phyloP scores from a whole-genome alignment of 352 stramenopile species.

The Globisporangium perplexum region DNA sequence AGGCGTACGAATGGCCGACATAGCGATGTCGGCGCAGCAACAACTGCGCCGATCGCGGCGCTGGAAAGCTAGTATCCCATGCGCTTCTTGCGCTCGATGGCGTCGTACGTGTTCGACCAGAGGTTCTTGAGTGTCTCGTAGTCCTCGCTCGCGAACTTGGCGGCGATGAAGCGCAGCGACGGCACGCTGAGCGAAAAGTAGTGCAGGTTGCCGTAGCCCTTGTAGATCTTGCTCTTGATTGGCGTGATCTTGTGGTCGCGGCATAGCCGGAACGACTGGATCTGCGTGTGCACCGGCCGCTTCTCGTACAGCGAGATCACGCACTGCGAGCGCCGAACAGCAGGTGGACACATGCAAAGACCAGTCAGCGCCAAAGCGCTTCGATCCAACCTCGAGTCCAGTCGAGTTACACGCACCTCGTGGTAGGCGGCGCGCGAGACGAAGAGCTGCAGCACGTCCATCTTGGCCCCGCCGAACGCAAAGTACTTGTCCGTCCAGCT shows the following conservation, averaged over 20 bases:
- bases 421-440: slow-evolving; percentile 78
- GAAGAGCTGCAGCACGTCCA: slow-evolving; percentile 82
- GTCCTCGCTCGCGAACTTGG: slow-evolving; percentile 83
- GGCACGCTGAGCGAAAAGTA: slow-evolving; percentile 81
- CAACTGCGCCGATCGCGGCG: not conserved
- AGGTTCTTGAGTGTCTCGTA: slow-evolving; percentile 80
- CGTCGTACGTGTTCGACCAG: slow-evolving; percentile 76
- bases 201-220: slow-evolving; percentile 79
- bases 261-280: slow-evolving; percentile 79
- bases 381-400: not conserved
- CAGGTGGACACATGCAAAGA: not conserved
- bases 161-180: slow-evolving; percentile 72
- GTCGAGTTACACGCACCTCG: slow-evolving; percentile 27
- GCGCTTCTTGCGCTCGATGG: slow-evolving; percentile 80
- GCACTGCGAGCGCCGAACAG: slow-evolving; percentile 24
- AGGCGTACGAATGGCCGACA: too few relatives aligned
- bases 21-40: too few relatives aligned
- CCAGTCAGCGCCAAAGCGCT: not conserved
- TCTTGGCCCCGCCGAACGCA: slow-evolving; percentile 72
- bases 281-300: slow-evolving; percentile 72
- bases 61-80: slow-evolving; percentile 25
- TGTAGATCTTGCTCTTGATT: slow-evolving; percentile 88
- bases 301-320: slow-evolving; percentile 85
- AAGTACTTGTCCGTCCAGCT: slow-evolving; percentile 79
- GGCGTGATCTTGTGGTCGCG: slow-evolving; percentile 81